Conservation (phyloP, 108 stramenopile genomes). For the Nitzschia palea region DNA sequence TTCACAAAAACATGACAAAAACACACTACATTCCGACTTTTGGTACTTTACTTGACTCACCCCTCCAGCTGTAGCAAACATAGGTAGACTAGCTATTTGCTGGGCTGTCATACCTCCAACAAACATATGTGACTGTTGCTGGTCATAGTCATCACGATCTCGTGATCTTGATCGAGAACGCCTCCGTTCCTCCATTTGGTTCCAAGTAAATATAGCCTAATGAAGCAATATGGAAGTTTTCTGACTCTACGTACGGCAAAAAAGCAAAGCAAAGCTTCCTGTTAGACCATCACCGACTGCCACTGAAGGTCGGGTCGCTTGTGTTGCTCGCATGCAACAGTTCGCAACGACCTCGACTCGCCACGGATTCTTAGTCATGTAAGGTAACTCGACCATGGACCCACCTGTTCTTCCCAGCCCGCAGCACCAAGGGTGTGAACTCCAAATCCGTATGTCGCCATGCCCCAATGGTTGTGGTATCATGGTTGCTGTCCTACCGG, state of each 20-base stretch:
- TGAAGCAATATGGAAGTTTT: not conserved
- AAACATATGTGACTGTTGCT: not conserved
- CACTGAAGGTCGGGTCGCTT: no score
- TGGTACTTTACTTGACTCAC: not conserved
- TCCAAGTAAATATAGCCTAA: no score
- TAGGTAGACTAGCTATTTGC: slow-evolving; percentile 16
- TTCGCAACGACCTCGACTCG: no score
- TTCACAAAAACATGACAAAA: not conserved
- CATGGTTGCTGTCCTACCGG: no score
- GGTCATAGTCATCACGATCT: slow-evolving; percentile 19
- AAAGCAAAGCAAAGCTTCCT: not conserved
- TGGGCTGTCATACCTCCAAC: slow-evolving; percentile 7
- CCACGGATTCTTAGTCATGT: no score
- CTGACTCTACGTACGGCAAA: not conserved
- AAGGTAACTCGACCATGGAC: no score
- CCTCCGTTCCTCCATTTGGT: slow-evolving; percentile 3
- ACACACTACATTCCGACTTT: no score
- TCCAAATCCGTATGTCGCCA: not conserved
- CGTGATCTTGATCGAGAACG: slow-evolving; percentile 33
- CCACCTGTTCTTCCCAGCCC: slow-evolving; percentile 1
- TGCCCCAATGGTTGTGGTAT: no score
- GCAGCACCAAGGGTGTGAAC: slow-evolving; percentile 1
- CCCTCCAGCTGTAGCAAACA: slow-evolving; percentile 14
- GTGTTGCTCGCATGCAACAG: no score
- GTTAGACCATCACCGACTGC: not conserved